Percentiles rank a stretch among this genome's conserved stretches.
phyloP scores from a whole-genome alignment of 805 yeast species.

The Myxozyma melibiosi region DNA sequence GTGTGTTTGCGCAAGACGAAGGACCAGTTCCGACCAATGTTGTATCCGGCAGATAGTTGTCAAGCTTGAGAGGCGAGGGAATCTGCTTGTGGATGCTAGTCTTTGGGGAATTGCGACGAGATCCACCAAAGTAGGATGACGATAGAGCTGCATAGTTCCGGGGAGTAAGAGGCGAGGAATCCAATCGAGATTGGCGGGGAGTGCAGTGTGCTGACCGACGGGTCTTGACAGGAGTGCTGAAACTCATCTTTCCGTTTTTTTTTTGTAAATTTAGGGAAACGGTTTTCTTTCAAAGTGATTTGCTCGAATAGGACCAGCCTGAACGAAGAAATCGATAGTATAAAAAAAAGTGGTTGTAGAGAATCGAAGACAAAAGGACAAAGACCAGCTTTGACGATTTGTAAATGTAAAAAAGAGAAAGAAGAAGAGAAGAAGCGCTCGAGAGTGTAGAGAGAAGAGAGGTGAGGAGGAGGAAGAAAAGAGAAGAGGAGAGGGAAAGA shows the following conservation, averaged over 20 bases:
- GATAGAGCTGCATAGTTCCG: slow-evolving; percentile 21
- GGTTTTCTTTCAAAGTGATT: neutral
- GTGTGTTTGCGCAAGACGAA: slow-evolving; percentile 37
- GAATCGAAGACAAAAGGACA: slow-evolving; percentile 23
- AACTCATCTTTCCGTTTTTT: slow-evolving; percentile 19
- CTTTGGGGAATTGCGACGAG: slow-evolving; percentile 25
- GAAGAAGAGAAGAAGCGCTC: slow-evolving; percentile 1
- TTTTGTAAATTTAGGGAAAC: slow-evolving; percentile 1
- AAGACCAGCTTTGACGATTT: slow-evolving; percentile 30
- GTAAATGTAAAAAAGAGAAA: neutral
- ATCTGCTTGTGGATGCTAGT: slow-evolving; percentile 29
- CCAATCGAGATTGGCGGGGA: slow-evolving; percentile 36
- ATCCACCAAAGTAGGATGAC: slow-evolving; percentile 12
- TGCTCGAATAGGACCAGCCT: slow-evolving; percentile 27
- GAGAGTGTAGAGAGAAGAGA: neutral
- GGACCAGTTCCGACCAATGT: slow-evolving; percentile 43
- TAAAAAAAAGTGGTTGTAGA: slow-evolving; percentile 9
- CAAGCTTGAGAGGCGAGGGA: slow-evolving; percentile 51
- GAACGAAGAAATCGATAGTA: neutral
- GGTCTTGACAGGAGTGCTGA: slow-evolving; percentile 35
- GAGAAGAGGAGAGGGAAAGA: neutral
- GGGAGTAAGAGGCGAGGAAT: slow-evolving; percentile 27
- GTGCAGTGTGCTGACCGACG: slow-evolving; percentile 21
- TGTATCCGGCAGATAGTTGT: slow-evolving; percentile 49
- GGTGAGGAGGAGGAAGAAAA: neutral